Evolutionary conservation across 495 filamentous ascomycete species (phyloP), one percentile per base, ranked within the genome.

Genomic region (Cenococcum geophilum): DNA sequence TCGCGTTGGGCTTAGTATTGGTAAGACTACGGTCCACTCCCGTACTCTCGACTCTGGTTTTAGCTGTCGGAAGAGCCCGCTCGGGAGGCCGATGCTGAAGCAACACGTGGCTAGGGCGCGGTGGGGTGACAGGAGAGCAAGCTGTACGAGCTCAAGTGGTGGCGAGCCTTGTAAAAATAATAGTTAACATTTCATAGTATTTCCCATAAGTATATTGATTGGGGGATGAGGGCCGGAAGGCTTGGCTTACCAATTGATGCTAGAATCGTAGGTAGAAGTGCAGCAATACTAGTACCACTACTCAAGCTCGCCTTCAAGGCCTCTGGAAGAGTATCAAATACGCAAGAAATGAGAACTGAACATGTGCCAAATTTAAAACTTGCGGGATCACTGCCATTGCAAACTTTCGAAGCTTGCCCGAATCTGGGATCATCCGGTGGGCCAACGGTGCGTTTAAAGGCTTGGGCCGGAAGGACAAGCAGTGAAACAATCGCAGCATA

Each of bases 31-130:
- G 16, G 40, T 58, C 55, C 55, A 58, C 45, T 58, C 55, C 25
- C 55, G 16, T n/a, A 48, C 27, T 47, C 55, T n/a, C 20, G 55
- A 34, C 25, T 18, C 55, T 47, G 55, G 55, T 23, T 40, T n/a
- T 23, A 58, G 23, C 23, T 58, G 55, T 11, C 55, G 55, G 55
- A 58, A 58, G 9, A 58, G 37, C 20, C 55, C 55, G 36, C 36
- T 47, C 35, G 55, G 55, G 20, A 58, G 55, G 40, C 55, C 55
- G 37, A 58, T 58, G 5, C 35, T 23, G 37, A 58, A 58, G 55
- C 55, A 58, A 34, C 55, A 58, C 1, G 55, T 58, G 1, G 55
- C 55, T 32, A 58, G 55, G n/a, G 55, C 55, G 20, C 55, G 55
- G 40, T 58, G 55, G 9, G 55, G 55, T 11, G 55, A 58, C n/a